Evolutionary conservation across 768 basidiomycete genomes (phyloP).

Genomic region (Panaeolus papilionaceus): DNA sequence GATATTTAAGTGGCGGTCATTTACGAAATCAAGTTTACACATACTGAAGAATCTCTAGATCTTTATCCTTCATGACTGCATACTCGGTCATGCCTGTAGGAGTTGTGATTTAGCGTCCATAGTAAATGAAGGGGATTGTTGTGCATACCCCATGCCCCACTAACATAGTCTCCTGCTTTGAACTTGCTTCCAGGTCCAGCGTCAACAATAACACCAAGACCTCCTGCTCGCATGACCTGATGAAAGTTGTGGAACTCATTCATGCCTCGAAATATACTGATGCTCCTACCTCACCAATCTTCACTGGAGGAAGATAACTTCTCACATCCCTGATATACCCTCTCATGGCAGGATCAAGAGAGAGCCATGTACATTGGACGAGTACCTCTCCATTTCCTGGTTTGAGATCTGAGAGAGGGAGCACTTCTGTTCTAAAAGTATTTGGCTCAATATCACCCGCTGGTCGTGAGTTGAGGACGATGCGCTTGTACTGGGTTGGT

Average conservation of each 20-base stretch:
- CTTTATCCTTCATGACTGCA: conserved; percentile 61
- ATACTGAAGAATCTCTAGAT: conserved; percentile 60
- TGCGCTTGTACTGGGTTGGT: conserved; percentile 55
- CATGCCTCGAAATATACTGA: neutral
- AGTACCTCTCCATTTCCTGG: conserved; percentile 62
- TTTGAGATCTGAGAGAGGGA: conserved; percentile 57
- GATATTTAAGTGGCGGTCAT: neutral
- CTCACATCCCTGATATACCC: conserved; percentile 78
- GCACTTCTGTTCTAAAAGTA: conserved; percentile 72
- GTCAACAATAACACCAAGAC: conserved; percentile 70
- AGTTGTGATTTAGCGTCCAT: neutral
- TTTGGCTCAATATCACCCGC: conserved; percentile 66
- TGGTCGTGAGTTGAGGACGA: conserved; percentile 83
- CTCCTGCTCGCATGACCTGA: conserved; percentile 75
- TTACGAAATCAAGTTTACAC: conserved; percentile 27
- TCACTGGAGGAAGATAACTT: conserved; percentile 73
- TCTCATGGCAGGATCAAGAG: conserved; percentile 90
- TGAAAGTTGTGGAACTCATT: neutral
- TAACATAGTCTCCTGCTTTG: conserved; percentile 73
- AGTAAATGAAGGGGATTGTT: neutral
- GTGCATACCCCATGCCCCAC: conserved; percentile 61
- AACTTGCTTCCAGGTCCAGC: conserved; percentile 60
- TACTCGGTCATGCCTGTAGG: conserved; percentile 80
- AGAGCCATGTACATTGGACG: conserved; percentile 80
- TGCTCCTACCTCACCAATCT: conserved; percentile 63